phyloP scores from a whole-genome alignment of 306 rosid species.

The Leucaena leucocephala region DNA sequence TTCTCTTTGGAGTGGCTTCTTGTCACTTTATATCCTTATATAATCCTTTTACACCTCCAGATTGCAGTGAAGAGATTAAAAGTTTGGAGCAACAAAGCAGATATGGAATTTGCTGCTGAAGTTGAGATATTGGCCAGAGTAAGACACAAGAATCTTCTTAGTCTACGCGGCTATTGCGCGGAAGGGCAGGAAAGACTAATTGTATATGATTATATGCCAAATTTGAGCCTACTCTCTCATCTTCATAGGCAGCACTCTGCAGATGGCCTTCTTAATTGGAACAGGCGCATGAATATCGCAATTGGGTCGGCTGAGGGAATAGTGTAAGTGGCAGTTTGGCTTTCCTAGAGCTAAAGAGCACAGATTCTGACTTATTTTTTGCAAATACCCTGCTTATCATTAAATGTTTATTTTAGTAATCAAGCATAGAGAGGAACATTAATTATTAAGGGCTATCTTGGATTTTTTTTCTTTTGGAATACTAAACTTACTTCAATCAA shows the following conservation, averaged over 20 bases:
- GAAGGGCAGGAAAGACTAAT: slow-evolving; percentile 97
- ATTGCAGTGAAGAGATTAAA: slow-evolving; percentile 94
- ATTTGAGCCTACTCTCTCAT: slow-evolving; percentile 90
- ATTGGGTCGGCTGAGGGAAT: slow-evolving; percentile 98
- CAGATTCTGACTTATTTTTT: background rate
- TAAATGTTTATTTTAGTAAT: background rate
- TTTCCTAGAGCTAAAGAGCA: background rate
- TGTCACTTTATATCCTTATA: background rate
- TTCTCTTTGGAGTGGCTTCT: background rate
- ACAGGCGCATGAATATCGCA: slow-evolving; percentile 78
- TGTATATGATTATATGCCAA: slow-evolving; percentile 88
- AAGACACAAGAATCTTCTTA: slow-evolving; percentile 89
- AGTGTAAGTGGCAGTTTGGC: slow-evolving; percentile 56
- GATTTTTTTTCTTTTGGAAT: background rate
- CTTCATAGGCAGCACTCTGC: slow-evolving; percentile 93
- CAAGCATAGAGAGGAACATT: background rate
- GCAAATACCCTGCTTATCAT: background rate
- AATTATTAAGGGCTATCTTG: background rate
- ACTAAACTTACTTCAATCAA: background rate
- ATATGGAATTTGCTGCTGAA: slow-evolving; percentile 89
- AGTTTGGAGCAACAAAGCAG: slow-evolving; percentile 93
- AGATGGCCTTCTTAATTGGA: slow-evolving; percentile 87
- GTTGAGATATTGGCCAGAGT: slow-evolving; percentile 97
- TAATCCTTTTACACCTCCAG: slow-evolving; percentile 47
- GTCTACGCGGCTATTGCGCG: slow-evolving; percentile 92